These are phyloP conservation scores for Aspergillus eucalypticola DNA, from an alignment of 2,329 filamentous ascomycete genomes.

Conservation along the genomic window DNA sequence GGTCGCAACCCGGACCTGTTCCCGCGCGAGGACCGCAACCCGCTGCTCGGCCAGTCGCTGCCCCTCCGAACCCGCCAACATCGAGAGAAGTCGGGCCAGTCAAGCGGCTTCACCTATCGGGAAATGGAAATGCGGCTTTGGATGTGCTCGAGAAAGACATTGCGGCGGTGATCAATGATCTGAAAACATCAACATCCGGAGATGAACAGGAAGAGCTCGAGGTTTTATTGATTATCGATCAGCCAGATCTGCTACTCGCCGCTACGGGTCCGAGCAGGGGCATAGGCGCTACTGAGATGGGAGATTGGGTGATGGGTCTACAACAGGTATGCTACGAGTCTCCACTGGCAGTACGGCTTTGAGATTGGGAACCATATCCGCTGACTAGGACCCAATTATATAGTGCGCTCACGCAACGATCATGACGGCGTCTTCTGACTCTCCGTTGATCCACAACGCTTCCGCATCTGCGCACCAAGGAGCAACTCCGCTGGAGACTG, in stretches of 20 bases:
- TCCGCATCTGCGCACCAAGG: conserved; percentile 44
- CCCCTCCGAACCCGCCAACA: conserved; percentile 15
- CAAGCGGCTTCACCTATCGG: conserved; percentile 33
- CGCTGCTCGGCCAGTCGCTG: conserved; percentile 8
- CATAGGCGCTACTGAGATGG: conserved; percentile 48
- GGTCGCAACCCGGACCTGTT: conserved; percentile 27
- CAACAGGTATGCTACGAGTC: conserved; percentile 60
- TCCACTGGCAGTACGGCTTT: neutral
- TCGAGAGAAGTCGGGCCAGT: conserved; percentile 22
- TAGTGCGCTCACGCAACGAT: conserved; percentile 67
- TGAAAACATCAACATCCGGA: conserved; percentile 24
- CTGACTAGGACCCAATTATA: too few species aligned
- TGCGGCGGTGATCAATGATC: conserved; percentile 30
- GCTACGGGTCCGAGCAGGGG: conserved; percentile 53
- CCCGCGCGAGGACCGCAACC: conserved; percentile 25
- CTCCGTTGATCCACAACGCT: conserved; percentile 62
- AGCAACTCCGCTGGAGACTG: conserved; percentile 66
- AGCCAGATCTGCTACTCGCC: conserved; percentile 65
- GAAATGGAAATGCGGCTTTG: conserved; percentile 31
- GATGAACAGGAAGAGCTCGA: conserved; percentile 30
- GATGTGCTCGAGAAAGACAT: conserved; percentile 40
- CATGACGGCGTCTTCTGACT: conserved; percentile 70
- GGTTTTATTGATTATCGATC: conserved; percentile 65
- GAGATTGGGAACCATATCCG: neutral
- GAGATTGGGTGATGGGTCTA: conserved; percentile 59